Base-by-base conservation (phyloP, 768 basidiomycete species). In the Sarcomyxa edulis region DNA sequence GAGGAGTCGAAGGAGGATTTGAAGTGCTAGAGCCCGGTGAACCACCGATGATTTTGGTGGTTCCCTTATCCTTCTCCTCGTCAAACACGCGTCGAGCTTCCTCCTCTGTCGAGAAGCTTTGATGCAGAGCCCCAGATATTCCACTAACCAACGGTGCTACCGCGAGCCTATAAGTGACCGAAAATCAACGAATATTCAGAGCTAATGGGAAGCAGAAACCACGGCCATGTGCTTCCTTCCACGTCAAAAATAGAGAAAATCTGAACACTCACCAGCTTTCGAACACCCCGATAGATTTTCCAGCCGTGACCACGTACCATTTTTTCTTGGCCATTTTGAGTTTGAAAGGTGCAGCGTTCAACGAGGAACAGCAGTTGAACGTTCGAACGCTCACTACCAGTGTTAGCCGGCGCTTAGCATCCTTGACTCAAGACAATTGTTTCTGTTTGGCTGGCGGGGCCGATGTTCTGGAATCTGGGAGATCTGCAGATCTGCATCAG, bases 301-400 rank as follows among this genome's bases (percentile, higher is more conserved):
- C 69, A 15, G 57, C 58, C 2, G 52, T 64, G 6, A 72, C 66
- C 7, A 68, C 62, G 29, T 70, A 71, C 60, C 63, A 70, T 38
- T 65, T 66, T 32, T 54, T 54, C 41, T 58, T 57, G 16, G 49
- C 54, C 65, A 60, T 70, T 20, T 37, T n/a, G n/a, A n/a, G n/a
- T n/a, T n/a, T n/a, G n/a, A n/a, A n/a, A n/a, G n/a, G n/a, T n/a
- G n/a, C n/a, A n/a, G n/a, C n/a, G n/a, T n/a, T n/a, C n/a, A n/a
- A n/a, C n/a, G n/a, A n/a, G n/a, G n/a, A n/a, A n/a, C n/a, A n/a
- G n/a, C n/a, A n/a, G n/a, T n/a, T n/a, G n/a, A n/a, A n/a, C n/a
- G n/a, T n/a, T n/a, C n/a, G n/a, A n/a, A n/a, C n/a, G n/a, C n/a
- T n/a, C n/a, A n/a, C n/a, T n/a, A n/a, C n/a, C n/a, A n/a, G n/a